Percentiles rank a stretch among this genome's conserved stretches.
These are phyloP conservation scores for Dissoconium aciculare DNA, from an alignment of 2,329 filamentous ascomycete genomes.

Conservation along the genomic window DNA sequence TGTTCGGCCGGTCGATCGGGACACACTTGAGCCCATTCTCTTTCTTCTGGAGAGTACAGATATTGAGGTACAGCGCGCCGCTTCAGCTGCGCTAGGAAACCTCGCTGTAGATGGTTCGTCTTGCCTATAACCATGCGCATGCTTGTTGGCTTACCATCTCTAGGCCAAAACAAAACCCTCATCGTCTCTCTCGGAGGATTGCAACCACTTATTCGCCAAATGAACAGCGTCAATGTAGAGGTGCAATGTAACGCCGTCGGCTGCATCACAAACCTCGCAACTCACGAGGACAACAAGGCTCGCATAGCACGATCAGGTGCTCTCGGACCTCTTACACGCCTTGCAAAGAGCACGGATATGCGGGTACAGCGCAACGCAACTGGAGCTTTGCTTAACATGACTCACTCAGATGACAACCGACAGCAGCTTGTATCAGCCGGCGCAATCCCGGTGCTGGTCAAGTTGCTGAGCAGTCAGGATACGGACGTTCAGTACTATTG, in stretches of 20 bases:
- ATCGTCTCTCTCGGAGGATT: conserved; percentile 89
- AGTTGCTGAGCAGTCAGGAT: conserved; percentile 80
- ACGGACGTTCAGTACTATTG: conserved; percentile 99
- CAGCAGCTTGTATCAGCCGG: conserved; percentile 94
- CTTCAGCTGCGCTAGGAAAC: conserved; percentile 89
- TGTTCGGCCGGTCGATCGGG: conserved; percentile 87
- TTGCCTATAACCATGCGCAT: conserved; percentile 70
- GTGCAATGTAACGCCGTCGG: conserved; percentile 98
- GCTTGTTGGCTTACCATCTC: conserved; percentile 54
- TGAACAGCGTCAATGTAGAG: conserved; percentile 95
- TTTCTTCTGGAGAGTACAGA: conserved; percentile 89
- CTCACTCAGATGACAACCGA: conserved; percentile 95
- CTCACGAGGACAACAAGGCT: conserved; percentile 97
- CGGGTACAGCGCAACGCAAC: conserved; percentile 95
- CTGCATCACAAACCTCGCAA: conserved; percentile 95
- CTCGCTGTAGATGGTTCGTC: conserved; percentile 81
- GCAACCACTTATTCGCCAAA: conserved; percentile 84
- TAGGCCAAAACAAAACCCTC: conserved; percentile 93
- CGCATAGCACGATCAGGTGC: conserved; percentile 95
- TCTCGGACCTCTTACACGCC: conserved; percentile 70
- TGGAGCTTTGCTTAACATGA: conserved; percentile 94
- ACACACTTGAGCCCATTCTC: conserved; percentile 89
- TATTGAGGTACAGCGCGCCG: conserved; percentile 91
- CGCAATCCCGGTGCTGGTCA: conserved; percentile 93
- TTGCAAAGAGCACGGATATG: conserved; percentile 98